These are phyloP conservation scores for Yarrowia porcina DNA, from an alignment of 805 yeast species.

Conservation along the genomic window DNA sequence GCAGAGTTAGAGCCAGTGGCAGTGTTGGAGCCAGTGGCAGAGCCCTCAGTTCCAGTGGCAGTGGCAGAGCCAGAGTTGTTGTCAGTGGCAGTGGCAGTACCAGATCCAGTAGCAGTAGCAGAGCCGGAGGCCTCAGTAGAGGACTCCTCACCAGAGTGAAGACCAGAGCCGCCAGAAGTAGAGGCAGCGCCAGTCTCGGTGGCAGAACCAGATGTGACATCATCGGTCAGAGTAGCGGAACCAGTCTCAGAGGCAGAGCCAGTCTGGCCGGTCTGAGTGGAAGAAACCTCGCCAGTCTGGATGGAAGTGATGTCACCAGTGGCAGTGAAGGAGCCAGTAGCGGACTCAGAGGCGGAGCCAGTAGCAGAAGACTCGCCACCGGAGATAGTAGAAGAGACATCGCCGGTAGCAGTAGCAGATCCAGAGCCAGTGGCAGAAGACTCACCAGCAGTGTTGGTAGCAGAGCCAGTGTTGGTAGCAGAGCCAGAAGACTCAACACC, in stretches of 20 bases:
- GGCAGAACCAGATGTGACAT: neutral
- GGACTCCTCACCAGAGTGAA: neutral
- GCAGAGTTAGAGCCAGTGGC: neutral
- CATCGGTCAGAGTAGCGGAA: neutral
- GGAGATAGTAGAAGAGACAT: neutral
- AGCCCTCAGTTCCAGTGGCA: neutral
- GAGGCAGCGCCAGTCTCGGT: neutral
- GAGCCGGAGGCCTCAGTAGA: neutral
- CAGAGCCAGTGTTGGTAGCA: neutral
- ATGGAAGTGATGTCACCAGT: neutral
- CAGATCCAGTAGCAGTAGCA: neutral
- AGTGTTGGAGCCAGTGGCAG: neutral
- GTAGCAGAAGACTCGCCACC: neutral
- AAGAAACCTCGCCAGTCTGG: neutral
- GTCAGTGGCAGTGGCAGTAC: neutral
- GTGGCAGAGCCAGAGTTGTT: neutral
- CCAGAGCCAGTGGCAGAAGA: neutral
- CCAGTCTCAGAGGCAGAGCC: neutral
- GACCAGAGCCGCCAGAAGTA: neutral
- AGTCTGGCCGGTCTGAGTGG: neutral
- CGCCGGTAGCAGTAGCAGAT: neutral
- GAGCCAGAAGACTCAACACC: neutral
- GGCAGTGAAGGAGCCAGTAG: neutral
- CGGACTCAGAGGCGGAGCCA: neutral
- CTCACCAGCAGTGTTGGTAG: neutral